Conservation (phyloP, 2,329 filamentous ascomycete species). For the Fusarium anguioides region DNA sequence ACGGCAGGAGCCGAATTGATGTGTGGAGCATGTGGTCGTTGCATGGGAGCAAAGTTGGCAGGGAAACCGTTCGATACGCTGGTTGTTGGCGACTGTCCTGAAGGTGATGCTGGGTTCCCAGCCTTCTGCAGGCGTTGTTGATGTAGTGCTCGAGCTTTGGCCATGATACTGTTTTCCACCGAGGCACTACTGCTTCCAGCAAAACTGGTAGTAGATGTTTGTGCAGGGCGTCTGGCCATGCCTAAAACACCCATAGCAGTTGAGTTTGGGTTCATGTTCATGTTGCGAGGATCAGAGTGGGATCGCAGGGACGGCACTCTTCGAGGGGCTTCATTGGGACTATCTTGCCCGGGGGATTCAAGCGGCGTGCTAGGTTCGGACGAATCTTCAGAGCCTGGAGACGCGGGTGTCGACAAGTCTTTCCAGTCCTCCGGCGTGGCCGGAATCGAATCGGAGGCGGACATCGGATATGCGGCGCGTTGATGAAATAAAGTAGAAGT, state of each 20-base stretch:
- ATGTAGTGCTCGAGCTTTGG: slow-evolving; percentile 60
- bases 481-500: slow-evolving; percentile 1
- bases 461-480: slow-evolving; percentile 32
- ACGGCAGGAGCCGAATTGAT: slow-evolving; percentile 65
- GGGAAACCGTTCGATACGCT: slow-evolving; percentile 58
- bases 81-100: slow-evolving; percentile 48
- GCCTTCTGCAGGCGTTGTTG: slow-evolving; percentile 58
- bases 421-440: slow-evolving; percentile 60
- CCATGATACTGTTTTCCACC: slow-evolving; percentile 57
- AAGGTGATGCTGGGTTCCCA: slow-evolving; percentile 48
- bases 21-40: slow-evolving; percentile 61
- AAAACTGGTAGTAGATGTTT: slow-evolving; percentile 53
- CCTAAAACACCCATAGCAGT: slow-evolving; percentile 83
- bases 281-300: slow-evolving; percentile 69
- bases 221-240: slow-evolving; percentile 66
- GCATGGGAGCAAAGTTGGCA: slow-evolving; percentile 56
- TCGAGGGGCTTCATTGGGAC: slow-evolving; percentile 54
- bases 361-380: slow-evolving; percentile 62
- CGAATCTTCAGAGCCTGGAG: slow-evolving; percentile 59
- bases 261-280: slow-evolving; percentile 89
- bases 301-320: slow-evolving; percentile 70
- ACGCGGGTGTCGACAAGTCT: slow-evolving; percentile 52
- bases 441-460: slow-evolving; percentile 54
- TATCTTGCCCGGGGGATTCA: slow-evolving; percentile 53
- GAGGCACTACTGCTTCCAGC: slow-evolving; percentile 46